Conservation (phyloP, 306 rosid genomes). For the Malus orientalis region DNA sequence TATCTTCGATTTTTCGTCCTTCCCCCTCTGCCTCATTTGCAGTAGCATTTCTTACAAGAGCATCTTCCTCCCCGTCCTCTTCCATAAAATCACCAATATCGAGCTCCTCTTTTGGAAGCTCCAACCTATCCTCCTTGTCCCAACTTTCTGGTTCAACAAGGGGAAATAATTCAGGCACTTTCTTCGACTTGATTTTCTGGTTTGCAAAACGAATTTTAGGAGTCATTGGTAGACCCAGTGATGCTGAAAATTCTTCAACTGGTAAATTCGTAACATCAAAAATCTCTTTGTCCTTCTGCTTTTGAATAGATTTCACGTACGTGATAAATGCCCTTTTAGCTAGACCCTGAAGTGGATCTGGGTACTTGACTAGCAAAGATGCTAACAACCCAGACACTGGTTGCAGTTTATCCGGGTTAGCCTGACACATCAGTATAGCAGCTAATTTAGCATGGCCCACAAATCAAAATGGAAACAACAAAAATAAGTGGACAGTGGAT, state of each 20-base stretch:
- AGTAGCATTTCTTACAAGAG: conserved; percentile 27
- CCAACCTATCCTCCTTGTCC: conserved; percentile 23
- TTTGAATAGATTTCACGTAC: conserved; percentile 61
- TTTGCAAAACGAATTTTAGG: conserved; percentile 67
- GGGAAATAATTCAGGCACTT: conserved; percentile 14
- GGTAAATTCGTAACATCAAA: conserved; percentile 74
- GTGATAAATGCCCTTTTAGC: conserved; percentile 80
- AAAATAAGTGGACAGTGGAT: neutral
- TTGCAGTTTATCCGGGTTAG: conserved; percentile 53
- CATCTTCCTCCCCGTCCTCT: conserved; percentile 35
- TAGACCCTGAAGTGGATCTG: conserved; percentile 43
- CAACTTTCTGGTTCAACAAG: conserved; percentile 35
- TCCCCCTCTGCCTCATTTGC: conserved; percentile 24
- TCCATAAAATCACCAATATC: conserved; percentile 31
- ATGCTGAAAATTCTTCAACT: conserved; percentile 63
- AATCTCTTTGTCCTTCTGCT: conserved; percentile 77
- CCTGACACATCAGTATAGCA: conserved; percentile 41
- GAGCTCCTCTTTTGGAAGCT: conserved; percentile 34
- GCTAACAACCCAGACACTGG: conserved; percentile 67
- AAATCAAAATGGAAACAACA: neutral
- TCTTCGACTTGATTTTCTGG: conserved; percentile 46
- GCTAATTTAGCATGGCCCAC: conserved; percentile 10
- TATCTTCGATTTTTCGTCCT: conserved; percentile 33
- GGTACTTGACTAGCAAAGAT: conserved; percentile 69
- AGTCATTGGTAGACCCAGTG: conserved; percentile 81